phyloP scores from a whole-genome alignment of 2,329 filamentous ascomycete genomes.

The Diplodia sapinea region DNA sequence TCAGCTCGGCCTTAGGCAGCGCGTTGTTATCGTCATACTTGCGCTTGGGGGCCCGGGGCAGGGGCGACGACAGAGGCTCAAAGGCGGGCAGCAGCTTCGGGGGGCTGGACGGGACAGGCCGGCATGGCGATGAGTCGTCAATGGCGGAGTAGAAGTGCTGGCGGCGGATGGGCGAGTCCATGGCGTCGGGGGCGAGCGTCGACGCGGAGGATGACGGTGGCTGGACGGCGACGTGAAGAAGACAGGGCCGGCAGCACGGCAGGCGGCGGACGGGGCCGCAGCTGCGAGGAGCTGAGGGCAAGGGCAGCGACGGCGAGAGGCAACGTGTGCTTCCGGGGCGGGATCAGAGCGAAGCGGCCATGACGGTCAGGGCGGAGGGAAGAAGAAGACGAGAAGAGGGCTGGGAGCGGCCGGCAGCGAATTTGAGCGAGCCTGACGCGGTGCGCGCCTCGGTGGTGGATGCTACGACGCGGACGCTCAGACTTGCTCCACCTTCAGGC shows the following conservation, averaged over 20 bases:
- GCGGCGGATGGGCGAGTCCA: constrained; percentile 44
- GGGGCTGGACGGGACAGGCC: constrained; percentile 56
- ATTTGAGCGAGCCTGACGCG: constrained; percentile 39
- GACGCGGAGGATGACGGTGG: constrained; percentile 42
- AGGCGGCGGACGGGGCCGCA: constrained; percentile 35
- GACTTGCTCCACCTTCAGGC: constrained; percentile 27
- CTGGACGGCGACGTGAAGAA: constrained; percentile 35
- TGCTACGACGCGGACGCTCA: constrained; percentile 29
- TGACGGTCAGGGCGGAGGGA: constrained; percentile 32
- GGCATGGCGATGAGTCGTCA: constrained; percentile 38
- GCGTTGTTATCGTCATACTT: constrained; percentile 60
- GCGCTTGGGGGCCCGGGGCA: constrained; percentile 71
- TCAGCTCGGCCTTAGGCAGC: constrained; percentile 60
- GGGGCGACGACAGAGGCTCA: constrained; percentile 78
- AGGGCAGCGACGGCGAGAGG: constrained; percentile 35
- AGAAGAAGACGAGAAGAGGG: constrained; percentile 37
- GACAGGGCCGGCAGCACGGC: constrained; percentile 10
- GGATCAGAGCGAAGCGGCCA: constrained; percentile 26
- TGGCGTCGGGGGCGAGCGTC: constrained; percentile 36
- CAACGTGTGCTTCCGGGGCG: constrained; percentile 34
- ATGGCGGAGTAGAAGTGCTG: constrained; percentile 39
- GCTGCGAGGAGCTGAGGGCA: constrained; percentile 35
- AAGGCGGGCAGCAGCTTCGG: constrained; percentile 78
- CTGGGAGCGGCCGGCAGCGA: constrained; percentile 44
- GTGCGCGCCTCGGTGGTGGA: constrained; percentile 31